Percentiles rank a stretch among this genome's conserved stretches.
Conservation (phyloP, 352 stramenopile species). For the Blastocystis sp. region DNA sequence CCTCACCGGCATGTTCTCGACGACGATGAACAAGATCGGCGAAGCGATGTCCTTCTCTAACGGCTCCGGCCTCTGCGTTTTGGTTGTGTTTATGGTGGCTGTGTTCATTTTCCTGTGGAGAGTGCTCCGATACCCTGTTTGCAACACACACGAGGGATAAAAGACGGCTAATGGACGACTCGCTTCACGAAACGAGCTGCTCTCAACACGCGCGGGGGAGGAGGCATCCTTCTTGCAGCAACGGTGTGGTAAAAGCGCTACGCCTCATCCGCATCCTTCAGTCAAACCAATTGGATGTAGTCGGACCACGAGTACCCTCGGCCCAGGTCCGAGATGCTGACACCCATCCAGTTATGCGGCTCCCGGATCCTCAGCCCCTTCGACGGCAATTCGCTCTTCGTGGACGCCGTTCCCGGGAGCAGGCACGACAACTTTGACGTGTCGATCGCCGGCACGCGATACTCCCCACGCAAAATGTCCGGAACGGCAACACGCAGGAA, state of each 20-base stretch:
- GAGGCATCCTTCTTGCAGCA: background rate
- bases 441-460: constrained; percentile 18
- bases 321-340: constrained; percentile 42
- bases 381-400: background rate
- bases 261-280: background rate
- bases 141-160: background rate
- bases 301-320: constrained; percentile 49
- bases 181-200: background rate
- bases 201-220: background rate
- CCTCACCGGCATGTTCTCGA: background rate
- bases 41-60: constrained; percentile 18
- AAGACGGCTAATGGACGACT: background rate
- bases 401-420: background rate
- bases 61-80: constrained; percentile 46
- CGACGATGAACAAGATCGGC: constrained; percentile 25
- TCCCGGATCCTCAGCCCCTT: constrained; percentile 20
- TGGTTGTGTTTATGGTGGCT: constrained; percentile 66
- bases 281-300: constrained; percentile 47
- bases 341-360: constrained; percentile 57
- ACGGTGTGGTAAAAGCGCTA: constrained; percentile 60
- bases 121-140: constrained; percentile 18
- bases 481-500: background rate
- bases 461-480: constrained; percentile 17
- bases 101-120: constrained; percentile 63
- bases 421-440: constrained; percentile 16